Evolutionary conservation across 164 flowering plant species (phyloP).

Genomic region (Saururus chinensis): DNA sequence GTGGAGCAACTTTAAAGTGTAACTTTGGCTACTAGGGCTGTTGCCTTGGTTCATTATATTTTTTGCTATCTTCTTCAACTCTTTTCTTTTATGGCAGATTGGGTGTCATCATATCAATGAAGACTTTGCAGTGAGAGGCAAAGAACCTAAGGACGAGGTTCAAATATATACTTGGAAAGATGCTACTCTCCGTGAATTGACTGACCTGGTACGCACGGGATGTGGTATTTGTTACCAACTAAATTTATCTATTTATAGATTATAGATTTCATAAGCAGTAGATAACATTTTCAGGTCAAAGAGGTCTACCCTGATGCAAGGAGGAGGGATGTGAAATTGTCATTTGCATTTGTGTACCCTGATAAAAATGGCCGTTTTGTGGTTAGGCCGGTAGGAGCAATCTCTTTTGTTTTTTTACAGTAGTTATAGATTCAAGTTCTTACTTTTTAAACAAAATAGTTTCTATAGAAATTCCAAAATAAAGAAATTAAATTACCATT

Average conservation of each 20-base stretch:
- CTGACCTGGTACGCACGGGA: conserved; percentile 59
- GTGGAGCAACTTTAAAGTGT: no score
- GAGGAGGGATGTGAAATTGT: conserved; percentile 79
- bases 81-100: conserved; percentile 18
- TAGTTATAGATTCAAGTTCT: neutral
- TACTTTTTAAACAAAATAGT: neutral
- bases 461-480: neutral
- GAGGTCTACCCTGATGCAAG: conserved; percentile 94
- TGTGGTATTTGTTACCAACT: neutral
- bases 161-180: conserved; percentile 99
- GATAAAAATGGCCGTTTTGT: conserved; percentile 71
- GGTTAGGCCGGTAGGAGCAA: conserved; percentile 48
- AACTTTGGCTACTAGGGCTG: no score
- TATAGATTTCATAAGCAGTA: conserved; percentile 1
- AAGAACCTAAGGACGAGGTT: conserved; percentile 95
- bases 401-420: neutral
- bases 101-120: conserved; percentile 75
- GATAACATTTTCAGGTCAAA: conserved; percentile 47
- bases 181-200: conserved; percentile 91
- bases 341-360: conserved; percentile 96
- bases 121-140: conserved; percentile 84
- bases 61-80: no score
- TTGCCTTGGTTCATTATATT: no score
- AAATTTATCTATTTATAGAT: neutral
- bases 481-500: no score